Evolutionary conservation across 306 rosid genomes (phyloP), one percentile per base, ranked within the genome.

Genomic region (Ochetophila trinervis): DNA sequence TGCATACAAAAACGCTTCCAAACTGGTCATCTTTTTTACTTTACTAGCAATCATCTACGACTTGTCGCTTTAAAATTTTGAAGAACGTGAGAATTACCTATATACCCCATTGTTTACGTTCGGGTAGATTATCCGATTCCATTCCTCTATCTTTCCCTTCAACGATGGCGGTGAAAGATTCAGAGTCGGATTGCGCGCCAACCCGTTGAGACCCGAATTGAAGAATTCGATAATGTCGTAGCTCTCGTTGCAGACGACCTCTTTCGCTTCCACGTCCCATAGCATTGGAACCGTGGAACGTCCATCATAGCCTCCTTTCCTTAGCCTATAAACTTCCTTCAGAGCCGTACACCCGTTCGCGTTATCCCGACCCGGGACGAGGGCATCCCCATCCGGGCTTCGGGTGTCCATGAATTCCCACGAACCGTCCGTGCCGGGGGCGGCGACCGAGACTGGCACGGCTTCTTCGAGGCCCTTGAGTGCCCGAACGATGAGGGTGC

Each of bases 71-170:
- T 9, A 2, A 1, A 49, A 45, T 45, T 49, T 49, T 15, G 18
- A 49, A 14, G 9, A 6, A n/a, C 2, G 3, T 4, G 2, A 1
- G 5, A 10, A 10, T 80, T 61, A 89, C 96, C 95, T 89, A 50
- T 89, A 90, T 34, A 93, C 98, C 30, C 98, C 98, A 56, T 90
- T 93, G 36, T 90, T 93, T 17, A 93, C 96, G 54, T 83, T 81
- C 16, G 91, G 96, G 62, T 93, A 93, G 15, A 93, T 87, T 27
- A 87, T 44, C 40, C 61, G 67, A 74, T 87, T 86, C 99, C 99
- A 90, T 36, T 84, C 86, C 63, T 86, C 84, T 56, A 93, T 87
- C 81, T 75, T 68, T 6, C 57, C 87, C 78, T 74, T 87, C 80
- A 93, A 55, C 5, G 70, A 57, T 51, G 83, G 70, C 1, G 95